phyloP scores from a whole-genome alignment of 306 rosid genomes.

The Vicia villosa region DNA sequence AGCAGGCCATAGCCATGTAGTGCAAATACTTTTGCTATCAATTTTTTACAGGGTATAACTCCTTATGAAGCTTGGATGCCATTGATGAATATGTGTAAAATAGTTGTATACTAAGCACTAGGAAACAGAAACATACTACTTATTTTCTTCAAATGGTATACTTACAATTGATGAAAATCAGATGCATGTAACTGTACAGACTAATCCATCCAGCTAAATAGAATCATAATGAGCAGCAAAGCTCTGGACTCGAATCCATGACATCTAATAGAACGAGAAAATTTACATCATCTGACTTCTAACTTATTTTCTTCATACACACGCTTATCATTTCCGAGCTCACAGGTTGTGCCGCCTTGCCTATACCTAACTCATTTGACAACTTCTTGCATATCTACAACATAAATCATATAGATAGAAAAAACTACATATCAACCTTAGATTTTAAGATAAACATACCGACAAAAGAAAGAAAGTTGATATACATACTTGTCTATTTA shows the following conservation, averaged over 20 bases:
- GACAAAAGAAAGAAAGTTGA: not conserved
- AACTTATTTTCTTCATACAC: not conserved
- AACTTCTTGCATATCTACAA: constrained; percentile 76
- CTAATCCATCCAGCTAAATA: not conserved
- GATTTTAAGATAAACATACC: not conserved
- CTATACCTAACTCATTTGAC: constrained; percentile 72
- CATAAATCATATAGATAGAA: not conserved
- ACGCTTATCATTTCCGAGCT: constrained; percentile 31
- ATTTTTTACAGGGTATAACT: not conserved
- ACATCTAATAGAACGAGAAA: not conserved
- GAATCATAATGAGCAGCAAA: not conserved
- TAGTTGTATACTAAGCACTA: not conserved
- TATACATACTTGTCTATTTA: constrained; percentile 68
- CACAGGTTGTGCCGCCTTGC: constrained; percentile 37
- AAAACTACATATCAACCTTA: not conserved
- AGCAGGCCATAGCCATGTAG: not conserved
- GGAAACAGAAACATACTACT: not conserved
- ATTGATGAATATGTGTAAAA: not conserved
- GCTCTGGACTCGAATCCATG: not conserved
- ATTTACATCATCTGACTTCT: constrained; percentile 22
- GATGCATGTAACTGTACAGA: not conserved
- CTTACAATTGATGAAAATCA: not conserved
- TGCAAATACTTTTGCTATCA: not conserved
- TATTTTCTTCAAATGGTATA: no score
- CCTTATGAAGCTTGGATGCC: no score